A percentile compares a stretch with the other conserved stretches of the same genome.
These are phyloP conservation scores for Mycena sanguinolenta DNA, from an alignment of 768 basidiomycete genomes.

Conservation along the genomic window DNA sequence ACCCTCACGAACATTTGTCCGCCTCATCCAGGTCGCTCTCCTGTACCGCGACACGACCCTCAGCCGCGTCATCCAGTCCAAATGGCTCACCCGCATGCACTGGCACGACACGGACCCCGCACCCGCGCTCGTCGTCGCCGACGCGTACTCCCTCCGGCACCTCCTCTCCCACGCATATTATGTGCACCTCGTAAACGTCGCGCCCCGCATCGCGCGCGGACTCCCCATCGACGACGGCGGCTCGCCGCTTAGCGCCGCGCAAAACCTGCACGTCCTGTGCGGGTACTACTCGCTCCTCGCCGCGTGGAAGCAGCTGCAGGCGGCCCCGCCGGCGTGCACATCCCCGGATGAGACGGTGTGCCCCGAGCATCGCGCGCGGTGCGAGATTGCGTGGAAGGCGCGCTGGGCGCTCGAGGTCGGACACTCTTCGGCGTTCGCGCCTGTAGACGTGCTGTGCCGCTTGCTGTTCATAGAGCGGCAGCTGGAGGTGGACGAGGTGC, in stretches of 20 bases:
- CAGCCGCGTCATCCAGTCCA: slow-evolving; percentile 42
- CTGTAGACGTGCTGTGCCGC: slow-evolving; percentile 53
- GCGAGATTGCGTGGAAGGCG: slow-evolving; percentile 52
- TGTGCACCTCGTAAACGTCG: slow-evolving; percentile 46
- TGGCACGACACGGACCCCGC: slow-evolving; percentile 44
- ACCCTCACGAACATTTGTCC: slow-evolving; percentile 46
- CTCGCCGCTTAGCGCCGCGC: slow-evolving; percentile 42
- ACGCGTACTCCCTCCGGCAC: slow-evolving; percentile 40
- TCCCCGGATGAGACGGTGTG: slow-evolving; percentile 44
- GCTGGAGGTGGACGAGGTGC: slow-evolving; percentile 47
- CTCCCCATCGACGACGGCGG: slow-evolving; percentile 35
- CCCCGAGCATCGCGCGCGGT: slow-evolving; percentile 49
- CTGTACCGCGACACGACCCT: slow-evolving; percentile 45
- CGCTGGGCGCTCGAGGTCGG: slow-evolving; percentile 49
- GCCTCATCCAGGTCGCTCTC: slow-evolving; percentile 52
- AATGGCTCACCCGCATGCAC: slow-evolving; percentile 52
- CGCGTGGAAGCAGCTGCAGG: slow-evolving; percentile 50
- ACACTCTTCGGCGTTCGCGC: slow-evolving; percentile 40
- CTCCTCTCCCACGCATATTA: slow-evolving; percentile 53
- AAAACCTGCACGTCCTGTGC: slow-evolving; percentile 49
- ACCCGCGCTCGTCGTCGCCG: slow-evolving; percentile 49
- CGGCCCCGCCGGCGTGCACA: slow-evolving; percentile 46
- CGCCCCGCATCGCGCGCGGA: slow-evolving; percentile 37
- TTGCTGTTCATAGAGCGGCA: slow-evolving; percentile 48
- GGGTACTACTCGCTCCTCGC: slow-evolving; percentile 52